Percentiles rank a stretch among this genome's conserved stretches.
Conservation (phyloP, 2,329 filamentous ascomycete species). For the Trichoderma citrinoviride region DNA sequence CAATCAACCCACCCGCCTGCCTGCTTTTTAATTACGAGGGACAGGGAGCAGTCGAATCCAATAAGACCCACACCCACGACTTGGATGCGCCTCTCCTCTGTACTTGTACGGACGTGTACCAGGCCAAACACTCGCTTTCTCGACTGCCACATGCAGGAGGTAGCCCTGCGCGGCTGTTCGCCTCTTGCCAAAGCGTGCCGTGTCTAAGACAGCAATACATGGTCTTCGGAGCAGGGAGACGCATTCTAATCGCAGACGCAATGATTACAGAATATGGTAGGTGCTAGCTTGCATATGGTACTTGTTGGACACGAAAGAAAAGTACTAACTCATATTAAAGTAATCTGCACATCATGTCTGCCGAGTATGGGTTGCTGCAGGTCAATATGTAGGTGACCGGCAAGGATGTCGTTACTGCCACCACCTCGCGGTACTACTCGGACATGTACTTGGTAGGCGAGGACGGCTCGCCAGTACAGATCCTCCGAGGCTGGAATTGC, state of each 20-base stretch:
- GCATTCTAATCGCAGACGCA: not conserved
- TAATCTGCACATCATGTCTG: not conserved
- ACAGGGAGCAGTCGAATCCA: not conserved
- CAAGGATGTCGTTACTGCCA: no score
- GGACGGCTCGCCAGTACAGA: no score
- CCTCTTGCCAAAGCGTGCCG: not conserved
- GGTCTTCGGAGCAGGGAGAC: conserved; percentile 1
- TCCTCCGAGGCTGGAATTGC: no score
- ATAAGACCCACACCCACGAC: conserved; percentile 5
- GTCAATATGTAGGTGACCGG: no score
- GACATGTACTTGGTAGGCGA: no score
- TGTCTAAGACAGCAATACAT: not conserved
- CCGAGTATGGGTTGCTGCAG: no score
- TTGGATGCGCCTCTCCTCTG: not conserved
- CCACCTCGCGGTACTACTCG: no score
- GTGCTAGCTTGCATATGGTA: no score
- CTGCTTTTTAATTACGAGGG: not conserved
- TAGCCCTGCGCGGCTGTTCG: not conserved
- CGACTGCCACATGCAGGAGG: conserved; percentile 4
- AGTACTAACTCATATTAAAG: not conserved
- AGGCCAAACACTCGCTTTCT: conserved; percentile 4
- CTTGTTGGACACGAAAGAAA: no score
- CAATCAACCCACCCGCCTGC: not conserved
- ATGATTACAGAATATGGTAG: no score
- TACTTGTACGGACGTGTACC: not conserved